Base-by-base conservation (phyloP, 495 filamentous ascomycete species). In the Hypomontagnella submonticulosa region DNA sequence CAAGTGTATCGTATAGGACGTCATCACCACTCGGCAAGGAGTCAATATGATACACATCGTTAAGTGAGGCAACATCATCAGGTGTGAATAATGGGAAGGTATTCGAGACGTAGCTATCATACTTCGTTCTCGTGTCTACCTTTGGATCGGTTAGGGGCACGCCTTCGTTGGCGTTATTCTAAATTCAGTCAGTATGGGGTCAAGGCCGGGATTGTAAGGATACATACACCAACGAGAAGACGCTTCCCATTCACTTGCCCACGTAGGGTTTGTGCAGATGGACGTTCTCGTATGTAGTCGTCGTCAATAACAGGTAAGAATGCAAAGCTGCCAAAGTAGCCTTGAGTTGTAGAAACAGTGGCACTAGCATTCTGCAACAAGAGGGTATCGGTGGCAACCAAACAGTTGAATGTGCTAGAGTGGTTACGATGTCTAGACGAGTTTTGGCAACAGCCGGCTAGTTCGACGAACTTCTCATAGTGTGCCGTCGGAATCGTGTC, bases 301-400 rank as follows among this genome's bases (percentile, higher is more conserved):
- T 83, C 87, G 60, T 91, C 88, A 1, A 85, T 84, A 2, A 90
- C 88, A 6, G 88, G 88, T 20, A 86, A 66, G 63, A 89, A 89
- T 1, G 74, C 85, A 79, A 83, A 89, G 13, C 80, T 87, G 27
- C 85, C 77, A 33, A 65, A 77, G 41, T 61, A 59, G 1, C 69
- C 69, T 20, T 46, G 48, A 7, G 65, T 72, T 5, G 69, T 72
- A n/a, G 69, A 72, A 47, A 66, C 61, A 41, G 54, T 63, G 3
- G 70, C 78, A 62, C 81, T 86, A 1, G 86, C 86, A 57, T 84
- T 84, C 65, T 88, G 84, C 10, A 90, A 72, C 3, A 76, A 76
- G 0, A 63, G 44, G 4, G 79, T 83, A 46, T 86, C 81, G 33
- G 65, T 65, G n/a, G 57, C 66, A 4, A 73, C 54, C 33, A 77